phyloP scores from a whole-genome alignment of 1,284 basidiomycete species.

The Puccinia sorghi region DNA sequence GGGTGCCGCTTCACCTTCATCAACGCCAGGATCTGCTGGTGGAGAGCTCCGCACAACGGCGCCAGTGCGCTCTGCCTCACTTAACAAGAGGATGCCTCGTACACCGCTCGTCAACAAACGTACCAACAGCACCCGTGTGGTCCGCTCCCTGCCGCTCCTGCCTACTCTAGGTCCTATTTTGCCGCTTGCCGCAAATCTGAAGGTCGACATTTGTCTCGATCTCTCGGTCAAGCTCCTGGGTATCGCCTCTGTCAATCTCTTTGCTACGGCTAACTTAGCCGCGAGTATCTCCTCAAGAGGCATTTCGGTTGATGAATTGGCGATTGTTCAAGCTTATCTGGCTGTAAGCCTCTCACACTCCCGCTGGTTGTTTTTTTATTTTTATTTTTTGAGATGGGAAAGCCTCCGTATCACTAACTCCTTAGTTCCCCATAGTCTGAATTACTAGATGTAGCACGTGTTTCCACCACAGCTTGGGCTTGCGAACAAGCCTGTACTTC shows the following conservation, averaged over 20 bases:
- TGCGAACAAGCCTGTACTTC: slow-evolving; percentile 30
- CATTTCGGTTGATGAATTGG: slow-evolving; percentile 30
- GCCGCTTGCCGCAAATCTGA: not conserved
- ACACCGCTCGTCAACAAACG: slow-evolving; percentile 2
- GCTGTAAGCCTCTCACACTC: not conserved
- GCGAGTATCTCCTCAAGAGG: slow-evolving; percentile 17
- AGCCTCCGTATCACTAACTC: not conserved
- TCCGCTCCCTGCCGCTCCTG: slow-evolving; percentile 7
- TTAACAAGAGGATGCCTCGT: not conserved
- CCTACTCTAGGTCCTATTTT: not conserved
- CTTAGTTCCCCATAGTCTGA: not conserved
- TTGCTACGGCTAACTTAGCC: slow-evolving; percentile 21
- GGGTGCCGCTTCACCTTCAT: slow-evolving; percentile 9
- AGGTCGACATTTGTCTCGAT: slow-evolving; percentile 43
- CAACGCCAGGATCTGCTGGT: not conserved
- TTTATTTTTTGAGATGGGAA: not conserved
- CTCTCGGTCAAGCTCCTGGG: slow-evolving; percentile 40
- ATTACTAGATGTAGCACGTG: slow-evolving; percentile 12
- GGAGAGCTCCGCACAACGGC: not conserved
- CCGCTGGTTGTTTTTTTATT: not conserved
- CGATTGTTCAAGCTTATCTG: slow-evolving; percentile 26
- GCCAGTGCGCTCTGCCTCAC: not conserved
- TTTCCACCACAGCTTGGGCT: slow-evolving; percentile 25
- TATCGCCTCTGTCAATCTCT: slow-evolving; percentile 9
- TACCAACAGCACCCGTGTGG: slow-evolving; percentile 8